Conservation (phyloP, 2,329 filamentous ascomycete genomes). For the Pseudogymnoascus sp. region DNA sequence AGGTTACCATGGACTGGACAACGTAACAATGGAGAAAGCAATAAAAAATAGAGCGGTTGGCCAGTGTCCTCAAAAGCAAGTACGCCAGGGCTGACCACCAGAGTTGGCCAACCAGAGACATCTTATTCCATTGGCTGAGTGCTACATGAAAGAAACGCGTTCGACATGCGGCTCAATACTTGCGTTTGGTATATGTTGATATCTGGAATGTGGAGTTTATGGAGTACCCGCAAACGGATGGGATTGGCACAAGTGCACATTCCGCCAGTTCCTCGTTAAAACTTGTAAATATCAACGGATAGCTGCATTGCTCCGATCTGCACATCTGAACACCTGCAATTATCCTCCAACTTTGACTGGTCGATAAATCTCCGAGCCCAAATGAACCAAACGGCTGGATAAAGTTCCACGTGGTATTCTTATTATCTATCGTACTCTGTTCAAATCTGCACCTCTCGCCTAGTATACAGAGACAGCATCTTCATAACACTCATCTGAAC, state of each 20-base stretch:
- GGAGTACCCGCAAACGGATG: conserved; percentile 4
- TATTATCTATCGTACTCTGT: conserved; percentile 9
- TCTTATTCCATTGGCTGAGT: neutral
- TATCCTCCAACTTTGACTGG: neutral
- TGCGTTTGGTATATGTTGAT: conserved; percentile 1
- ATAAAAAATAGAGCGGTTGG: neutral
- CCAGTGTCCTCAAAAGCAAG: neutral
- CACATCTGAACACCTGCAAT: neutral
- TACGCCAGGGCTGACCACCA: neutral
- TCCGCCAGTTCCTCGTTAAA: neutral
- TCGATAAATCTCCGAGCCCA: neutral
- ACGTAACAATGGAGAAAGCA: neutral
- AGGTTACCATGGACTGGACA: neutral
- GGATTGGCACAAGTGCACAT: neutral
- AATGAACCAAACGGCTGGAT: conserved; percentile 3
- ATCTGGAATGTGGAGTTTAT: neutral
- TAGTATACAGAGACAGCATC: conserved; percentile 3
- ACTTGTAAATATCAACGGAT: conserved; percentile 1
- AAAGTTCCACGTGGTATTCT: conserved; percentile 3
- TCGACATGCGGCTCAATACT: neutral
- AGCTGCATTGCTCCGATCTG: neutral
- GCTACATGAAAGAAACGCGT: conserved; percentile 2
- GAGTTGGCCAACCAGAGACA: neutral
- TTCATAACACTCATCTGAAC: conserved; percentile 7
- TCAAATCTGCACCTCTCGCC: neutral